phyloP scores from a whole-genome alignment of 202 grass and related monocot species.

The Carex arenaria region DNA sequence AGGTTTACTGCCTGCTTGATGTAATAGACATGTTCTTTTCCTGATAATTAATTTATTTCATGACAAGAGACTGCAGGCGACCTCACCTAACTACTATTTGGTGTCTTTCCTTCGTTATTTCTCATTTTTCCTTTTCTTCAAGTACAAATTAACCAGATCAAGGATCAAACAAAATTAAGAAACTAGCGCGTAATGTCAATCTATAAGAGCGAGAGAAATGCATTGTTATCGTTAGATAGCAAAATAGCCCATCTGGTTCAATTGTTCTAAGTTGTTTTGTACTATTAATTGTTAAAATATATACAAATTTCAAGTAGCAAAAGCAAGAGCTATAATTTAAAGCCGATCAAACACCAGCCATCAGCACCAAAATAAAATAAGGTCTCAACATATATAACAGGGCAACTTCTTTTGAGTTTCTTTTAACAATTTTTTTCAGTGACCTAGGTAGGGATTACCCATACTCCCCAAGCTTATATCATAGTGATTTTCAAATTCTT shows the following conservation, averaged over 20 bases:
- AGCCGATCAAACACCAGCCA: neutral
- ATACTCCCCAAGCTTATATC: neutral
- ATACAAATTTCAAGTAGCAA: neutral
- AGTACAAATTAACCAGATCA: neutral
- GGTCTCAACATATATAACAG: neutral
- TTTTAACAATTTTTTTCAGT: neutral
- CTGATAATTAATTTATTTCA: neutral
- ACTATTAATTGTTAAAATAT: neutral
- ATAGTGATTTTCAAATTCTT: conserved; percentile 38
- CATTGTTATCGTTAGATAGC: neutral
- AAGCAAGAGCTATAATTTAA: neutral
- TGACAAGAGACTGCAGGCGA: neutral
- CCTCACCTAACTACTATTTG: neutral
- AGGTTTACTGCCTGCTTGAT: neutral
- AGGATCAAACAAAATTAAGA: neutral
- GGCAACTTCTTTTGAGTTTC: neutral
- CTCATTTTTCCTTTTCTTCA: neutral
- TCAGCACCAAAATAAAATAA: neutral
- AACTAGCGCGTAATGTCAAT: neutral
- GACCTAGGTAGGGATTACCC: neutral
- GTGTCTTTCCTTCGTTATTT: neutral
- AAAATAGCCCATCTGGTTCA: neutral
- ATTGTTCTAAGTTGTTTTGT: neutral
- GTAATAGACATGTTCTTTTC: neutral
- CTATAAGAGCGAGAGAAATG: neutral